Base-by-base conservation (phyloP, 768 basidiomycete genomes). In the Hydnomerulius pinastri region DNA sequence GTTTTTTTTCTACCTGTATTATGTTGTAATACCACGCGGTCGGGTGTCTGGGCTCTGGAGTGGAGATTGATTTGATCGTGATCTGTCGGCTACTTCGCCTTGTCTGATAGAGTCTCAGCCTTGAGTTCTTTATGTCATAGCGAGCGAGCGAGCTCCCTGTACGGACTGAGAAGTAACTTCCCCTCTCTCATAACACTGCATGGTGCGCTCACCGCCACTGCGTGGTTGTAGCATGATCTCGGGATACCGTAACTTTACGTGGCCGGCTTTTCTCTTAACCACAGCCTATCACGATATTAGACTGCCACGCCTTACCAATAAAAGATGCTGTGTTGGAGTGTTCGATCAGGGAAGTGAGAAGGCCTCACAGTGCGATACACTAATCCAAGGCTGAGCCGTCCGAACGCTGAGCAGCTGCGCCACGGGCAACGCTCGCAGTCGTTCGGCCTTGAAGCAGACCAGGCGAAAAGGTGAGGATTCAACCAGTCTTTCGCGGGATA, bases 181-280 rank as follows among this genome's bases (percentile, higher is more conserved):
- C 53, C 43, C 51, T 45, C 54, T n/a, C n/a, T n/a, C n/a, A n/a
- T n/a, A n/a, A n/a, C n/a, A n/a, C n/a, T 48, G 43, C 50, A 44
- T 40, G 43, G 39, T 38, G 20, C 57, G 55, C 59, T 64, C 64
- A 65, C 38, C 55, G 62, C 64, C 65, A 67, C 65, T 62, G 58
- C 65, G 21, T 64, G 65, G 53, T 56, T 39, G 43, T 52, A 42
- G 60, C 64, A 56, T 56, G 64, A 64, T 60, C 32, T 30, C 56
- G 65, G 64, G 32, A 66, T 67, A 54, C 52, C 64, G 65, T 66
- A 54, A 51, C 3, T 43, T 64, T 66, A 66, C 64, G 64, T 56
- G 55, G 56, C 48, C 17, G 3, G 40, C 12, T 42, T 33, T 36
- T 41, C 4, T 12, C 30, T 15, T 27, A 30, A 33, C 12, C 38